Evolutionary conservation across 768 basidiomycete species (phyloP).

Genomic region (Sarcodon sp.): DNA sequence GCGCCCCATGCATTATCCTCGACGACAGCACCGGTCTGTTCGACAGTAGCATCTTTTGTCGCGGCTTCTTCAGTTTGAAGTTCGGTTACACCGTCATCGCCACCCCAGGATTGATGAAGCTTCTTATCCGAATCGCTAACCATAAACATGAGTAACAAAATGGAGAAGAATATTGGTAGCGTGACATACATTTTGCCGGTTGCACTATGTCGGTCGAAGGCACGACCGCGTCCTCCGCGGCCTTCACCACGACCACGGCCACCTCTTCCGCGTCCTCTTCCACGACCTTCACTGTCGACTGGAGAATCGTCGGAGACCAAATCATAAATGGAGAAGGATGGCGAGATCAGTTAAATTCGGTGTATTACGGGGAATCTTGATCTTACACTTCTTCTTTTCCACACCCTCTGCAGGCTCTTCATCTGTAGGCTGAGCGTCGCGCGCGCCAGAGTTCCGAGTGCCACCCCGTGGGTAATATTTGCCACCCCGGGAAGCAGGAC

Average conservation of each 20-base stretch:
- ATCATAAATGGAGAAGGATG: background rate
- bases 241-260: slow-evolving; percentile 26
- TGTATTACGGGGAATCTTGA: slow-evolving; percentile 10
- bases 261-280: slow-evolving; percentile 23
- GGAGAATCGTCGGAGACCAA: slow-evolving; percentile 1
- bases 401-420: slow-evolving; percentile 23
- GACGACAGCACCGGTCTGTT: slow-evolving; percentile 17
- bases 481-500: slow-evolving; percentile 53
- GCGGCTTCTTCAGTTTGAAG: slow-evolving; percentile 73
- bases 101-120: slow-evolving; percentile 91
- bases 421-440: slow-evolving; percentile 25
- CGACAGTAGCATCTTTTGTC: slow-evolving; percentile 51
- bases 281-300: slow-evolving; percentile 31
- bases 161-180: background rate
- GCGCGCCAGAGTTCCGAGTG: slow-evolving; percentile 23
- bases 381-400: slow-evolving; percentile 18
- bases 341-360: slow-evolving; percentile 7
- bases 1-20: slow-evolving; percentile 20
- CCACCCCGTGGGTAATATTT: slow-evolving; percentile 61
- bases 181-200: slow-evolving; percentile 67
- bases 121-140: slow-evolving; percentile 89
- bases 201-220: slow-evolving; percentile 77
- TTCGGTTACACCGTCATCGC: slow-evolving; percentile 77
- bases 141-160: slow-evolving; percentile 4
- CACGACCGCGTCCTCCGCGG: slow-evolving; percentile 53